These are phyloP conservation scores for Phialophora macrospora DNA, from an alignment of 2,329 filamentous ascomycete species.

Conservation along the genomic window DNA sequence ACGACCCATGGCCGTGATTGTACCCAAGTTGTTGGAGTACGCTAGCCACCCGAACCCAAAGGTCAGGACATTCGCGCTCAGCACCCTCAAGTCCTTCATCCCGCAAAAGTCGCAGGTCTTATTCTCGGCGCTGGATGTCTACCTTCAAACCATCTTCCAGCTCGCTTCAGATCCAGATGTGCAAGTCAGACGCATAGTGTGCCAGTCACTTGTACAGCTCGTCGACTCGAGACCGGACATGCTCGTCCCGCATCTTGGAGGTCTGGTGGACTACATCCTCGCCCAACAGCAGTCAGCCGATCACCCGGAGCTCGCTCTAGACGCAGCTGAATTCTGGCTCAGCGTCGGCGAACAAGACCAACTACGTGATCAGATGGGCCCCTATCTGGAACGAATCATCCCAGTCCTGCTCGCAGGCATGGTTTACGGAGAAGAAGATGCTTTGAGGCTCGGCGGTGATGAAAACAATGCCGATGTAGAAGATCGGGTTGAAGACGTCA, in stretches of 20 bases:
- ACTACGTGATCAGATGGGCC: constrained; percentile 74
- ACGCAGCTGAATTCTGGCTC: constrained; percentile 97
- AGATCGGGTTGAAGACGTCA: constrained; percentile 87
- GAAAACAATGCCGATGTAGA: constrained; percentile 90
- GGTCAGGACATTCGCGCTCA: constrained; percentile 79
- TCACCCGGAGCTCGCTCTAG: constrained; percentile 87
- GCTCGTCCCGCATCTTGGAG: constrained; percentile 83
- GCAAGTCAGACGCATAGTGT: constrained; percentile 90
- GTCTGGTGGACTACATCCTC: constrained; percentile 91
- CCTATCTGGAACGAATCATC: constrained; percentile 81
- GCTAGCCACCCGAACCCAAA: constrained; percentile 76
- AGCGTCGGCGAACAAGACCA: constrained; percentile 86
- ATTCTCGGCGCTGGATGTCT: constrained; percentile 75
- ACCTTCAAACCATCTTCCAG: constrained; percentile 81
- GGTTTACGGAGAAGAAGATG: constrained; percentile 95
- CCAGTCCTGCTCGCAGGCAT: constrained; percentile 91
- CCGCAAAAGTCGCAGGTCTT: constrained; percentile 82
- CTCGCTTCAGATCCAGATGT: constrained; percentile 76
- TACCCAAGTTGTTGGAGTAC: constrained; percentile 88
- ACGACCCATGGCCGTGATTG: constrained; percentile 81
- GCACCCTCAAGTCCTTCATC: constrained; percentile 89
- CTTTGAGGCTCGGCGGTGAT: constrained; percentile 79
- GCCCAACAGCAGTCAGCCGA: constrained; percentile 79
- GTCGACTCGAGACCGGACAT: constrained; percentile 90
- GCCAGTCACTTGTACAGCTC: constrained; percentile 87